These are phyloP conservation scores for Symbiodinium pilosum DNA, from an alignment of 73 alveolate genomes.

Conservation along the genomic window DNA sequence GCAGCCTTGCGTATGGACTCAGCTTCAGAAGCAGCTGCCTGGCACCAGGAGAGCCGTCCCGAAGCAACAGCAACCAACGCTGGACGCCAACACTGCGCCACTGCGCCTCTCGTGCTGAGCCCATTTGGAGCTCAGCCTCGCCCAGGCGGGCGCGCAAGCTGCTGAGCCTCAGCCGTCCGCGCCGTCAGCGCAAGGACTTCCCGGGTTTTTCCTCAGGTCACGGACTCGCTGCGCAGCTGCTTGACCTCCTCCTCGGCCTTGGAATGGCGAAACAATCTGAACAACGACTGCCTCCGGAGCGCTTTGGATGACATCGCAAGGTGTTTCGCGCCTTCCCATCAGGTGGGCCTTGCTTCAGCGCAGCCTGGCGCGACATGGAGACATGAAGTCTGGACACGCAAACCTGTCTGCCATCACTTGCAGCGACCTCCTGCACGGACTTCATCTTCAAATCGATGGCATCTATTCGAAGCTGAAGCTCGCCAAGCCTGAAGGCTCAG, in stretches of 20 bases:
- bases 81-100: not conserved
- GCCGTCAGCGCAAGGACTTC: not conserved
- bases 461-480: conserved; percentile 42
- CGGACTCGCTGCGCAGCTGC: not conserved
- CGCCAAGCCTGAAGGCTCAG: conserved; percentile 6
- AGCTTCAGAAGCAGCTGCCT: too few relatives aligned
- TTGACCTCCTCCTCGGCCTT: not conserved
- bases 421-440: conserved; percentile 40
- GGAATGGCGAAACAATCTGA: too few relatives aligned
- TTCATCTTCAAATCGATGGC: conserved; percentile 60
- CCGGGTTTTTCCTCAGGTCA: not conserved
- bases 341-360: not conserved
- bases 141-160: not conserved
- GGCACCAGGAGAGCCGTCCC: too few relatives aligned
- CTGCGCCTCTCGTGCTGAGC: not conserved
- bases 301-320: too few relatives aligned
- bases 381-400: too few relatives aligned
- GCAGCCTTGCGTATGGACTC: too few relatives aligned
- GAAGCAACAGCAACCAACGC: too few relatives aligned
- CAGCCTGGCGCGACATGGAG: too few relatives aligned
- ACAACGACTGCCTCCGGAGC: too few relatives aligned
- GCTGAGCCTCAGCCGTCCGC: not conserved
- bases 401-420: not conserved
- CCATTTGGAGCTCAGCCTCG: not conserved
- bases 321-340: not conserved